These are phyloP conservation scores for Monosiga brevicollis DNA, from an alignment of 78 protist species.

Conservation along the genomic window DNA sequence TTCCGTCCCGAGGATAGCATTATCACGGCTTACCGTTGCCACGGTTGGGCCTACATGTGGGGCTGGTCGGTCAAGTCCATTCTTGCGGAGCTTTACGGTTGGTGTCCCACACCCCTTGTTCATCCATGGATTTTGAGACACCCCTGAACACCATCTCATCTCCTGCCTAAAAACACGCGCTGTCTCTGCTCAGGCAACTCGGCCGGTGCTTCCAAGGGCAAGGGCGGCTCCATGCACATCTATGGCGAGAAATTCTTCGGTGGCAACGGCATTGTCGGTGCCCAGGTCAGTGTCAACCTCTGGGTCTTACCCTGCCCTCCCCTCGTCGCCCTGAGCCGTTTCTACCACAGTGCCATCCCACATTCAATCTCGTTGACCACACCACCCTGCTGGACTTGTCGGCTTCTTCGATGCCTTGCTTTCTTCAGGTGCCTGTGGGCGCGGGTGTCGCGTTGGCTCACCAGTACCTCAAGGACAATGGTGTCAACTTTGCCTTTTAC, in stretches of 20 bases:
- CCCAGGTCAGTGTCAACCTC: slow-evolving; percentile 45
- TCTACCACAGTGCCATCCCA: too few species aligned
- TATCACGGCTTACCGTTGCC: slow-evolving; percentile 91
- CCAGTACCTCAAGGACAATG: slow-evolving; percentile 41
- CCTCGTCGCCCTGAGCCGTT: too few species aligned
- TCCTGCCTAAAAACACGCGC: too few species aligned
- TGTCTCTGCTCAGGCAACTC: slow-evolving; percentile 4
- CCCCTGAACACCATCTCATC: too few species aligned
- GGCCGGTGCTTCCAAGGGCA: slow-evolving; percentile 72
- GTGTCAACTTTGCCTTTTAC: slow-evolving; percentile 57
- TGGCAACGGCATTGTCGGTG: slow-evolving; percentile 97
- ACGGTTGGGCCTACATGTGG: slow-evolving; percentile 63
- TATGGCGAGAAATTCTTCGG: slow-evolving; percentile 80
- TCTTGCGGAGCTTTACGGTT: slow-evolving; percentile 73
- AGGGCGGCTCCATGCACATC: slow-evolving; percentile 97
- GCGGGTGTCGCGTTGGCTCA: slow-evolving; percentile 82
- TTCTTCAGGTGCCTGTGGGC: slow-evolving; percentile 60
- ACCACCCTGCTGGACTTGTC: not conserved
- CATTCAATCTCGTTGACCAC: not conserved
- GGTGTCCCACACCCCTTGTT: slow-evolving; percentile 40
- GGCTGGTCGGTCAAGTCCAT: slow-evolving; percentile 59
- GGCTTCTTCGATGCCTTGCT: not conserved
- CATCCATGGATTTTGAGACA: too few species aligned
- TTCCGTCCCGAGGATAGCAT: slow-evolving; percentile 54
- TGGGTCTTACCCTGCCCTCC: not conserved